Conservation (phyloP, 2,329 filamentous ascomycete genomes). For the Stemphylium vesicarium region DNA sequence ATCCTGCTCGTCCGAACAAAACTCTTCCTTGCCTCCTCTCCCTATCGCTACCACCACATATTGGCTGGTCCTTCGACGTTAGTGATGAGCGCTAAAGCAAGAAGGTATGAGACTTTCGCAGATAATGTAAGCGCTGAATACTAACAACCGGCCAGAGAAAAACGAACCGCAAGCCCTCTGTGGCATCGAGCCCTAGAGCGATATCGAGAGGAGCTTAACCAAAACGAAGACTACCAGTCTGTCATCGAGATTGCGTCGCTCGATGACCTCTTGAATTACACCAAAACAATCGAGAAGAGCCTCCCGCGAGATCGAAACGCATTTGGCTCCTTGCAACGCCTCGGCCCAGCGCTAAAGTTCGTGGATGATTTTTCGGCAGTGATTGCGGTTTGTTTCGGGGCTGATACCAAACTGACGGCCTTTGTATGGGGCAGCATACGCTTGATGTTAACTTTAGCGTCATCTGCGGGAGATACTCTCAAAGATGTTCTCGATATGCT, state of each 20-base stretch:
- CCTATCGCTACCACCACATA: neutral
- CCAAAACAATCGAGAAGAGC: neutral
- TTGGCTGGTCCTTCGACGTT: neutral
- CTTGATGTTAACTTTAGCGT: neutral
- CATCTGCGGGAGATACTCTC: neutral
- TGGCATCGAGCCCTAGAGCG: neutral
- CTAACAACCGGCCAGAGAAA: neutral
- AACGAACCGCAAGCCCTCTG: neutral
- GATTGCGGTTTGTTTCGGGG: neutral
- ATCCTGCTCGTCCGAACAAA: neutral
- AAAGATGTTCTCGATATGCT: neutral
- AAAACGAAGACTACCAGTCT: neutral
- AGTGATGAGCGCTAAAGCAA: neutral
- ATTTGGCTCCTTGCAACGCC: neutral
- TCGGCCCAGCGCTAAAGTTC: neutral
- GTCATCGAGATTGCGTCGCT: neutral
- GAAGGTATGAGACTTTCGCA: neutral
- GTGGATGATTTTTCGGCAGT: neutral
- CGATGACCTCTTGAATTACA: neutral
- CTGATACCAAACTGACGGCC: neutral
- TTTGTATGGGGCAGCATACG: neutral
- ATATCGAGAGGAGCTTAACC: neutral
- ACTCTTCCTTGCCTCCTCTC: neutral
- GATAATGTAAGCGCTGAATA: neutral
- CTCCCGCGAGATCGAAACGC: neutral